Base-by-base conservation (phyloP, 2,329 filamentous ascomycete genomes). In the Scedosporium dehoogii region DNA sequence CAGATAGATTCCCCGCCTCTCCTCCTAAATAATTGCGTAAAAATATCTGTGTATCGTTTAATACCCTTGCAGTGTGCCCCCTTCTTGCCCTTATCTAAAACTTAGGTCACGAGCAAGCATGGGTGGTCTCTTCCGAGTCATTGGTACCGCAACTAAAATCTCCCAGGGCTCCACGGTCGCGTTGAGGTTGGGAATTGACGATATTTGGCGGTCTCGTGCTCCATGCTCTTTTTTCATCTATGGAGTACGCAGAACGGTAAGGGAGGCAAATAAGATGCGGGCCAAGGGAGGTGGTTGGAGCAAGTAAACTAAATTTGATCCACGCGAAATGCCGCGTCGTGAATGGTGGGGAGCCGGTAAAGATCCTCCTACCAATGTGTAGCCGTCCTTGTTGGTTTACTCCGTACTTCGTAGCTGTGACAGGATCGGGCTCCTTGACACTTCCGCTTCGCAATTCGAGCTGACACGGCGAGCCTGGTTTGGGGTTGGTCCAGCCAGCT, bases 71-170 rank as follows among this genome's bases (percentile, higher is more conserved):
- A 41, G 18, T 27, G 3, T 23, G 9, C 27, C 59, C 59, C 46
- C 25, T n/a, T 21, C 55, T 29, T 42, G 59, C 59, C 46, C 59
- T 61, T 56, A 61, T 61, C 59, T 21, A 9, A 6, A 29, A 6
- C 10, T n/a, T n/a, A 25, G 59, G 29, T 61, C 46, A 61, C 59
- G 59, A 25, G 59, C 10, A 38, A 33, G 48, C 46, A 51, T 51
- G 25, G 25, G 58, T 51, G 25, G 58, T 51, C 18, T 29, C 18
- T 12, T 16, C 14, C 16, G 25, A 29, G 41, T 21, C 16, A 12
- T 9, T 12, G 25, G 23, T 38, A 41, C 18, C 6, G n/a, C 3
- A 7, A n/a, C 14, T 12, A 10, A 38, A 58, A 23, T 57, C 14
- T 38, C 33, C 27, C 27, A 38, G 29, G 57, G 12, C 42, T 46